Evolutionary conservation across 2,329 filamentous ascomycete species (phyloP), one percentile per base, ranked within the genome.

Genomic region (Stachybotrys chartarum): DNA sequence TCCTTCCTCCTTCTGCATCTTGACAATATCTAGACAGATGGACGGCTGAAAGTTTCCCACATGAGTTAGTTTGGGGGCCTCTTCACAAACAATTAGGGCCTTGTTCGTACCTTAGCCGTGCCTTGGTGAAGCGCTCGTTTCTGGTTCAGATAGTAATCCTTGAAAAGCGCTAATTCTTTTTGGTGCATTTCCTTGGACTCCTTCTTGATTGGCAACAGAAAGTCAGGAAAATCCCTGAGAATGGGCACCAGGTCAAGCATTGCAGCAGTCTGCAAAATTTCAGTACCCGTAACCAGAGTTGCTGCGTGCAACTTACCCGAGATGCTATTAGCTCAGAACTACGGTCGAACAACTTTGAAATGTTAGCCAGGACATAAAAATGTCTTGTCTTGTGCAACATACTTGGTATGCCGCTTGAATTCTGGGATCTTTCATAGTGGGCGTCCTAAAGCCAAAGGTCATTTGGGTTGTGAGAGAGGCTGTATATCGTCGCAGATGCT

Each of bases 381-480:
- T 7, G 30, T 10, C 17, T 39, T 6, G 30, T 5, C 30, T 31
- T 17, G 3, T 11, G 17, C 11, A n/a, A 31, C 44, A 5, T 44
- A 57, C 57, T 16, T 48, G 14, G 30, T 76, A 78, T 3, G 79
- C 65, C 56, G 76, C 71, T 60, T 70, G 65, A 55, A 80, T 69
- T 44, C 73, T 72, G 2, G 66, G 59, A 44, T 80, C 72, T 6
- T 76, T 68, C 60, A 75, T 70, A 2, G 64, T 72, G 0, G 69
- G 63, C 1, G 71, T 72, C 10, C 77, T 72, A 58, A 70, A 79
- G 5, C 78, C 78, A 54, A 77, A 82, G 1, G 78, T 69, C 71
- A 81, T 80, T 2, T 72, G 73, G 0, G 78, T 80, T 0, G 75
- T 78, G 3, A 81, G 62, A 1, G 78, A 73, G 50, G 75, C 76